A percentile compares a stretch with the other conserved stretches of the same genome.
These are phyloP conservation scores for Pseudogymnoascus sp. DNA, from an alignment of 2,329 filamentous ascomycete genomes.

Conservation along the genomic window DNA sequence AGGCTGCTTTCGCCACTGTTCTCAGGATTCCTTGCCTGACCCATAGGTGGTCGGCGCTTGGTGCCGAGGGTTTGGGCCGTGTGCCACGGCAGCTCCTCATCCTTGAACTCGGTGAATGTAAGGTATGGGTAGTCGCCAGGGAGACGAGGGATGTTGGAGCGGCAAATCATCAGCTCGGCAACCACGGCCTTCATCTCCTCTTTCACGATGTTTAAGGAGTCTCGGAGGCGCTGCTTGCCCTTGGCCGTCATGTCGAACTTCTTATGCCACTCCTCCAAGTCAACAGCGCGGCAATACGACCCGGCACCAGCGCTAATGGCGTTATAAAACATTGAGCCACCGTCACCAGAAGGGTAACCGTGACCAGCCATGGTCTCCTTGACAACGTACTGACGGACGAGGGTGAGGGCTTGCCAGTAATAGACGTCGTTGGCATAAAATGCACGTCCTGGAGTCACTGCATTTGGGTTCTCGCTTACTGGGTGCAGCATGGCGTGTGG, in stretches of 20 bases:
- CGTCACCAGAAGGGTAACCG: constrained; percentile 20
- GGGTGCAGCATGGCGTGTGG: constrained; percentile 19
- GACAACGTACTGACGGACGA: constrained; percentile 20
- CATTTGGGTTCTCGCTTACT: neutral
- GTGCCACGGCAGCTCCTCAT: constrained; percentile 52
- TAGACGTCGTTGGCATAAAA: constrained; percentile 25
- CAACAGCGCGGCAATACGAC: constrained; percentile 13
- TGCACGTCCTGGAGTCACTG: constrained; percentile 18
- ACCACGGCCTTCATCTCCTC: constrained; percentile 15
- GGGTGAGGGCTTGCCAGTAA: constrained; percentile 19
- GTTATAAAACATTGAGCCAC: constrained; percentile 22
- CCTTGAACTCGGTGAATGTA: constrained; percentile 52
- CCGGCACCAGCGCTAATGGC: constrained; percentile 13
- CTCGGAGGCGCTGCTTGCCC: constrained; percentile 10
- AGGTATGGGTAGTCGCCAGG: constrained; percentile 36
- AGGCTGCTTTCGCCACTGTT: too few relatives aligned
- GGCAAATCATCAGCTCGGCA: constrained; percentile 14
- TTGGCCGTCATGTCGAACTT: constrained; percentile 19
- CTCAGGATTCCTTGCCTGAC: neutral
- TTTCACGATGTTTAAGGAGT: constrained; percentile 14
- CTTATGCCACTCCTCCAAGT: constrained; percentile 13
- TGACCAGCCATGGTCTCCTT: constrained; percentile 12
- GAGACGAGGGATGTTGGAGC: neutral
- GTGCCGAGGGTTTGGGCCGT: neutral
- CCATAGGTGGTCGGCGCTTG: neutral